Evolutionary conservation across 208 protist genomes (phyloP), one percentile per base, ranked within the genome.

Genomic region (Acanthamoeba triangularis): DNA sequence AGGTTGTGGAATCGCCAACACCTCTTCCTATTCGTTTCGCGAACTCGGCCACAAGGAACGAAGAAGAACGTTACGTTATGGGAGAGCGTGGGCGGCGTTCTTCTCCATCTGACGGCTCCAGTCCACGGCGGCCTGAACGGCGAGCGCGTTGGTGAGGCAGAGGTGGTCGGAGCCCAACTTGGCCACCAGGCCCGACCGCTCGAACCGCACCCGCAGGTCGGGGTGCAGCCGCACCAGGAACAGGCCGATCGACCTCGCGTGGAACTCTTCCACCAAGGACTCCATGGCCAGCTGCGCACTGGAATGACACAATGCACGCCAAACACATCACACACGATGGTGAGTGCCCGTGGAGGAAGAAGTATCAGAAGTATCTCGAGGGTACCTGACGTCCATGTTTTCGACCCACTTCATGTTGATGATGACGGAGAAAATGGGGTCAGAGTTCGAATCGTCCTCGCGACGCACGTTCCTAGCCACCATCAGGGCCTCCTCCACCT

Each of bases 351-450:
- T 3, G 72, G 14, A 20, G 37, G 5, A 44, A 35, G 5, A 5
- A 35, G n/a, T n/a, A n/a, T n/a, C n/a, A n/a, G n/a, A n/a, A n/a
- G n/a, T n/a, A n/a, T n/a, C n/a, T n/a, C n/a, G n/a, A n/a, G n/a
- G n/a, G n/a, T n/a, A 84, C 76, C 76, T 84, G 2, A 84, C 76
- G 76, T 84, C 76, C 47, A 84, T 47, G 18, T 56, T 84, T 37
- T 84, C 76, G 25, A 84, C 76, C 76, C 76, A 84, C 76, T 84
- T 84, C 76, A 84, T 84, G 18, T 84, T 84, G 25, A 84, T 13
- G 2, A 84, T 54, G 47, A 84, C 76, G 76, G 35, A 84, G 37
- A 56, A 8, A 8, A 20, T 47, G 5, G 76, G 44, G 8, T 56
- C n/a, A 8, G 3, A n/a, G n/a, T n/a, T n/a, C n/a, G n/a, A n/a